Base-by-base conservation (phyloP, 148 eudicot genomes). In the Pouteria glomerata region DNA sequence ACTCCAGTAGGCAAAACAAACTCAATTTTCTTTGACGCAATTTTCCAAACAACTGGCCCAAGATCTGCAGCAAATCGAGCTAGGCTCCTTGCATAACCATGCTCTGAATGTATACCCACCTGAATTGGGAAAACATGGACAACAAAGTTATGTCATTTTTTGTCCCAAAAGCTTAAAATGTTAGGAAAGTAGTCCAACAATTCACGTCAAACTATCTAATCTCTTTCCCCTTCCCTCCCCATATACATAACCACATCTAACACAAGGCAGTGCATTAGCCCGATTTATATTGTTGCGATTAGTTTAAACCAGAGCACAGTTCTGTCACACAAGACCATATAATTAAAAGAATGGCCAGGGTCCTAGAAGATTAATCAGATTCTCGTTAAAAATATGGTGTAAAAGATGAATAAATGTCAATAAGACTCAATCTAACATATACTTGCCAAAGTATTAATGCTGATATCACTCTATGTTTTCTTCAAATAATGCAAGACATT, bases 11-110 rank as follows among this genome's bases (percentile, higher is more conserved):
- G 97, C 82, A 90, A 73, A 61, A 77, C 81, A 53, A 73, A 71
- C 69, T 77, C 81, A 8, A 90, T 69, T 60, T 85, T 93, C 74
- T 75, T 84, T 4, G 90, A 84, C 14, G 87, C 95, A 24, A 88
- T 68, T 64, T 82, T 84, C 98, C 98, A 90, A n/a, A 69, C 92
- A 8, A 60, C 78, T 6, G 98, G 98, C 67, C 98, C 98, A 53
- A 93, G 97, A 58, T 83, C 71, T 66, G 76, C 85, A 48, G 92
- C 95, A 84, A 83, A 93, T 52, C 81, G 82, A 47, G 98, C 88
- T 2, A 93, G 79, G 84, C 98, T 93, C 86, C 92, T 85, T 21
- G 98, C 92, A 77, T 93, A 93, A 61, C 83, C 78, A 76, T 86
- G 85, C 67, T 89, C 90, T 3, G 76, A 65, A 29, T 80, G 79